Conservation (phyloP, 2,329 filamentous ascomycete genomes). For the Fusarium sp. region DNA sequence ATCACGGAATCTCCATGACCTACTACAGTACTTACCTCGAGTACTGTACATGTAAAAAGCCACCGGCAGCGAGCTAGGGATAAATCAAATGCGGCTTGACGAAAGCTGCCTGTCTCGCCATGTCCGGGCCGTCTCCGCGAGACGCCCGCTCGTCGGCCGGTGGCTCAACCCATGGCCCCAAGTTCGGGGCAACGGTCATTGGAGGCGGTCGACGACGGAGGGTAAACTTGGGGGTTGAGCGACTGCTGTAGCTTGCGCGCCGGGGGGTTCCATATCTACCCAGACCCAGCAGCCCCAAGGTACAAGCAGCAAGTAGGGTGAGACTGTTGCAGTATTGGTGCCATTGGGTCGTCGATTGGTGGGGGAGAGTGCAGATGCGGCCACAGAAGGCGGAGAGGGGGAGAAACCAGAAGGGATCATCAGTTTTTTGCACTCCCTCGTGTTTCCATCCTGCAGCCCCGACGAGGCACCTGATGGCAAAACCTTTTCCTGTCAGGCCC, state of each 20-base stretch:
- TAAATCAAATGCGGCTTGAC: conserved; percentile 17
- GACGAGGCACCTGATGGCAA: conserved; percentile 29
- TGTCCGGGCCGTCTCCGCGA: conserved; percentile 40
- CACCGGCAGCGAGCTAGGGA: neutral
- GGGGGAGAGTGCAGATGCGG: conserved; percentile 23
- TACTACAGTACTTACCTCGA: neutral
- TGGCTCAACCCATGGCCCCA: conserved; percentile 17
- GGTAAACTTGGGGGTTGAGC: conserved; percentile 8
- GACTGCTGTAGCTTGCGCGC: conserved; percentile 10
- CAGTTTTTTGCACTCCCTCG: conserved; percentile 32
- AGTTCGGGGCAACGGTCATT: conserved; percentile 5
- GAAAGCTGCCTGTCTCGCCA: conserved; percentile 12
- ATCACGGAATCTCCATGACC: neutral
- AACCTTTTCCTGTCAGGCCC: conserved; percentile 17
- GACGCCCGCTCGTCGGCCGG: conserved; percentile 34
- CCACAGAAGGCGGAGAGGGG: conserved; percentile 25
- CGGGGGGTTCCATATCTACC: neutral
- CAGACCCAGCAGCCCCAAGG: neutral
- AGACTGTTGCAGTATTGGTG: conserved; percentile 28
- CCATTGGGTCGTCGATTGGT: conserved; percentile 29
- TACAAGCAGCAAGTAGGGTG: conserved; percentile 10
- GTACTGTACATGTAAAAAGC: neutral
- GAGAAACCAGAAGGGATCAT: conserved; percentile 36
- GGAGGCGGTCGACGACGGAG: neutral
- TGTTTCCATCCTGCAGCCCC: conserved; percentile 30